phyloP scores from a whole-genome alignment of 257 asterid species.

The Nicotiana noctiflora region DNA sequence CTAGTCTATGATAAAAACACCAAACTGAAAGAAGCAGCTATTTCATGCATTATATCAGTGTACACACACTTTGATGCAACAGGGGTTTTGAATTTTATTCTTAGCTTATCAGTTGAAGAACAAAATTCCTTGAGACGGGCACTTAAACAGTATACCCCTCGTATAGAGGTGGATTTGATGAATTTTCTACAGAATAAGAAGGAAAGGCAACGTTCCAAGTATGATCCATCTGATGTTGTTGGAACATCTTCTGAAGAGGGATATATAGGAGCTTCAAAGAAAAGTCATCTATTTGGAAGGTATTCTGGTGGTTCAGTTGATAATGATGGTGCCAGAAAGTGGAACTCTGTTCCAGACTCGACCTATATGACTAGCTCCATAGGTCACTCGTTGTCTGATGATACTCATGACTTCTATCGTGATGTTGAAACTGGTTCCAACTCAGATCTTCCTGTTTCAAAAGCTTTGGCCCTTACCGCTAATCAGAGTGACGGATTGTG shows the following conservation, averaged over 20 bases:
- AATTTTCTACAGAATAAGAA: constrained; percentile 89
- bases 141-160: constrained; percentile 95
- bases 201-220: constrained; percentile 81
- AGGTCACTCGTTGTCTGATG: constrained; percentile 42
- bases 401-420: constrained; percentile 42
- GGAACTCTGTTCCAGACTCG: constrained; percentile 48
- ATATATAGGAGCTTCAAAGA: constrained; percentile 58
- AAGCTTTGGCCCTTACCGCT: constrained; percentile 33
- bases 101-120: constrained; percentile 91
- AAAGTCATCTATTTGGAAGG: constrained; percentile 68
- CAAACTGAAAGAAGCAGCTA: constrained; percentile 89
- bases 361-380: constrained; percentile 24
- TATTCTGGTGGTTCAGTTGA: constrained; percentile 90
- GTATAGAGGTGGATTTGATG: constrained; percentile 97
- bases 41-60: constrained; percentile 83
- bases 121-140: constrained; percentile 94
- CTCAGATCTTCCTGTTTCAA: constrained; percentile 39
- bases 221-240: constrained; percentile 75
- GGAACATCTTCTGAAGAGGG: constrained; percentile 98
- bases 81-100: constrained; percentile 74
- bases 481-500: constrained; percentile 42
- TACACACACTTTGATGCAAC: constrained; percentile 79
- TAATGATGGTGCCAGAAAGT: constrained; percentile 84
- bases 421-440: constrained; percentile 42
- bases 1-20: constrained; percentile 85